A percentile compares a stretch with the other conserved stretches of the same genome.
These are phyloP conservation scores for Lactarius indigo DNA, from an alignment of 768 basidiomycete species.

Conservation along the genomic window DNA sequence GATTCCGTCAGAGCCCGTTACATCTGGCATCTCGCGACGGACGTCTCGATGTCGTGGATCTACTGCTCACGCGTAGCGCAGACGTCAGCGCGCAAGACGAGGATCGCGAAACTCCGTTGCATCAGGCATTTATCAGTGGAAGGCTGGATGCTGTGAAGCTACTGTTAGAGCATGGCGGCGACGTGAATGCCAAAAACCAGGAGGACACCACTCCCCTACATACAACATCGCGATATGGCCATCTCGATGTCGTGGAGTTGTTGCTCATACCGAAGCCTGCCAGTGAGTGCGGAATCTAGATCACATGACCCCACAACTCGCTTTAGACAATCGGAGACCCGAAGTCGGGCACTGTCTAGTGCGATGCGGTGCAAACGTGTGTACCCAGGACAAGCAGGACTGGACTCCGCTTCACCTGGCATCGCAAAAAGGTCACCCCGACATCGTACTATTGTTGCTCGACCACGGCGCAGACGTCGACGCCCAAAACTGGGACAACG, in stretches of 20 bases:
- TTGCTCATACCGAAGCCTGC: constrained; percentile 7
- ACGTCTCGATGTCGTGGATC: neutral
- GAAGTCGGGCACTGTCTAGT: neutral
- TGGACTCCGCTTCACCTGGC: neutral
- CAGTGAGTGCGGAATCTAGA: neutral
- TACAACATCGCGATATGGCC: neutral
- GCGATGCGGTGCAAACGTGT: neutral
- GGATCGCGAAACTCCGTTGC: neutral
- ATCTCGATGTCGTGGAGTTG: neutral
- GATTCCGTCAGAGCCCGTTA: neutral
- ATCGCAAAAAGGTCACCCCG: neutral
- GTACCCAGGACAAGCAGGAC: neutral
- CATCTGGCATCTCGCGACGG: constrained; percentile 3
- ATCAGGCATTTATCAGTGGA: neutral
- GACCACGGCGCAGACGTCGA: neutral
- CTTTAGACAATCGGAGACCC: neutral
- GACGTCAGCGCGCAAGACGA: neutral
- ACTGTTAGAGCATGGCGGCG: neutral
- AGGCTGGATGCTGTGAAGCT: neutral
- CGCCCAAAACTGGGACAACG: neutral
- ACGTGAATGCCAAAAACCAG: neutral
- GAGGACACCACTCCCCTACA: neutral
- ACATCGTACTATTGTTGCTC: neutral
- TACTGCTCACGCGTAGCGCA: neutral
- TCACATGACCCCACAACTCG: neutral